Percentiles rank a stretch among this genome's conserved stretches.
Evolutionary conservation across 257 asterid species (phyloP).

Genomic region (Solanum clarkiae): DNA sequence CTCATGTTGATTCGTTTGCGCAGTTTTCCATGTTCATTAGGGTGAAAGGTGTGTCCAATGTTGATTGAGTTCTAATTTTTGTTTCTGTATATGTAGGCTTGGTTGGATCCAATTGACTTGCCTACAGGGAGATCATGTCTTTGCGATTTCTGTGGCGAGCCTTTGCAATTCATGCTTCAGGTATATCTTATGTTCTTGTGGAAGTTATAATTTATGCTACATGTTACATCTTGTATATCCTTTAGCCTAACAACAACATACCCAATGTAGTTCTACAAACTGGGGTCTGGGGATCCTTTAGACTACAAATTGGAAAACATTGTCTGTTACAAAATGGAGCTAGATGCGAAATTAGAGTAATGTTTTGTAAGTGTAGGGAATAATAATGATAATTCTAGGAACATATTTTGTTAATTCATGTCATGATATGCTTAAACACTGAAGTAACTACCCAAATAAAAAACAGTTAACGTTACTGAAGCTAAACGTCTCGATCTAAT

Average conservation of each 20-base stretch:
- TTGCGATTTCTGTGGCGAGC: slow-evolving; percentile 77
- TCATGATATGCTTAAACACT: neutral
- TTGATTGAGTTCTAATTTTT: neutral
- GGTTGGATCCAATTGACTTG: slow-evolving; percentile 83
- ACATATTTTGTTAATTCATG: neutral
- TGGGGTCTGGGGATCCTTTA: neutral
- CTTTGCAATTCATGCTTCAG: slow-evolving; percentile 93
- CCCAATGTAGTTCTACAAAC: neutral
- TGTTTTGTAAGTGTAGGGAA: neutral
- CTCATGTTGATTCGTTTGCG: neutral
- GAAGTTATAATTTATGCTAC: neutral
- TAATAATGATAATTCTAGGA: neutral
- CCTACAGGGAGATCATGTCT: slow-evolving; percentile 45
- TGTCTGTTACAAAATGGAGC: neutral
- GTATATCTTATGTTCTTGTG: slow-evolving; percentile 19
- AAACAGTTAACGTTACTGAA: neutral
- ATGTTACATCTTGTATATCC: neutral
- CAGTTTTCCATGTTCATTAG: neutral
- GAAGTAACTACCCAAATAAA: neutral
- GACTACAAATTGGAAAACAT: neutral
- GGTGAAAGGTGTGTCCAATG: neutral
- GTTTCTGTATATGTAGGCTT: slow-evolving; percentile 42
- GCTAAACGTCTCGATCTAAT: neutral
- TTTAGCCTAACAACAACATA: neutral
- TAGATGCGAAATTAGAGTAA: neutral